Evolutionary conservation across 768 basidiomycete species (phyloP).

Genomic region (Serendipita sp.): DNA sequence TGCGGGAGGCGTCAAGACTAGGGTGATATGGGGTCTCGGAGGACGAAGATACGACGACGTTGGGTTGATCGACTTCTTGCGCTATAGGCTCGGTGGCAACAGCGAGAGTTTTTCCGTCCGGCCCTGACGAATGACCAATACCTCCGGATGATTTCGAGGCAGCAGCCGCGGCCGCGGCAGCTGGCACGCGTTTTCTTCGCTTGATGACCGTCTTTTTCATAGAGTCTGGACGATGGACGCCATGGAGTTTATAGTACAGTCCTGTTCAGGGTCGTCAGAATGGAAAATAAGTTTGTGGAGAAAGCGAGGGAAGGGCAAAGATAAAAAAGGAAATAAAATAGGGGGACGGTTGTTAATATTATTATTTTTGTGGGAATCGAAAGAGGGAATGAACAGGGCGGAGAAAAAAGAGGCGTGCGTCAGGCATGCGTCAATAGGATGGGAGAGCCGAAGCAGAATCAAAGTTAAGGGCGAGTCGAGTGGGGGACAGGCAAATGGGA

Average conservation of each 20-base stretch:
- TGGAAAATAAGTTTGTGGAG: background rate
- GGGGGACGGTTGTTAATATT: too few species aligned
- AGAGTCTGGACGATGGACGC: slow-evolving; percentile 88
- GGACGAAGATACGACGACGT: background rate
- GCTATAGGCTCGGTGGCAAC: background rate
- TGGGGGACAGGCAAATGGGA: background rate
- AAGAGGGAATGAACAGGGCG: too few species aligned
- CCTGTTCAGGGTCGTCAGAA: slow-evolving; percentile 32
- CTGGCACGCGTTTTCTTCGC: slow-evolving; percentile 90
- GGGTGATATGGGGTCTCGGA: slow-evolving; percentile 3
- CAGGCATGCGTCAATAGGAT: too few species aligned
- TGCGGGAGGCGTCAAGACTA: background rate
- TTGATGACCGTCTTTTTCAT: slow-evolving; percentile 99
- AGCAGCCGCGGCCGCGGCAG: slow-evolving; percentile 36
- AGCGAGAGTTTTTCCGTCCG: slow-evolving; percentile 4
- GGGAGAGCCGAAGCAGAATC: too few species aligned
- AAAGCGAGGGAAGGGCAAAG: background rate
- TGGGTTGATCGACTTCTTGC: slow-evolving; percentile 1
- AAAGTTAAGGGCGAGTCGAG: background rate
- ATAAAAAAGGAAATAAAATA: too few species aligned
- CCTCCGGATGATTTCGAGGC: slow-evolving; percentile 8
- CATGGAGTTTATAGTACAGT: slow-evolving; percentile 96
- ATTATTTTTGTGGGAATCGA: too few species aligned
- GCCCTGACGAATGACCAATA: slow-evolving; percentile 3
- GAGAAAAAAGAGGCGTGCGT: too few species aligned